phyloP scores from a whole-genome alignment of 2,329 filamentous ascomycete genomes.

The Trichoderma harzianum region DNA sequence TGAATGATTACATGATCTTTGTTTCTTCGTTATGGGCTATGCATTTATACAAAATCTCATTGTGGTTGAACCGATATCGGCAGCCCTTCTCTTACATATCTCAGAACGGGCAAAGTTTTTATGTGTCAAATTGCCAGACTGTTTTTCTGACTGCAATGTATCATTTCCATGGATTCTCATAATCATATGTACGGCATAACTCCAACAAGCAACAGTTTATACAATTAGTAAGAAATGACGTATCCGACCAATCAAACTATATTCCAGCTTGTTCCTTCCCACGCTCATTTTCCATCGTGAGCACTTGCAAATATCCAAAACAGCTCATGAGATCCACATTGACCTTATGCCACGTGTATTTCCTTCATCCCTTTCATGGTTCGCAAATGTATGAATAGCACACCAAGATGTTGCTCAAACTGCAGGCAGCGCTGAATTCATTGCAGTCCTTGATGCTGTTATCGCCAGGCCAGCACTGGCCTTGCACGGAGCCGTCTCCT shows the following conservation, averaged over 20 bases:
- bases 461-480: background rate
- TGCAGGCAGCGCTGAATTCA: background rate
- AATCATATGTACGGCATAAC: background rate
- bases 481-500: background rate
- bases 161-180: background rate
- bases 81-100: too few species aligned
- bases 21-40: too few species aligned
- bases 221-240: background rate
- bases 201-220: background rate
- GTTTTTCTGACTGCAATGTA: background rate
- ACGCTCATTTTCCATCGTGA: background rate
- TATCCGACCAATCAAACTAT: background rate
- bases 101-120: too few species aligned
- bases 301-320: background rate
- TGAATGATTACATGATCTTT: too few species aligned
- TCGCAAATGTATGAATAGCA: constrained; percentile 11
- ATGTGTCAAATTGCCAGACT: background rate
- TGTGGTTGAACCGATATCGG: background rate
- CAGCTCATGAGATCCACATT: background rate
- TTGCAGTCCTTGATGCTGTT: background rate
- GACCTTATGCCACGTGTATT: background rate
- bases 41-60: background rate
- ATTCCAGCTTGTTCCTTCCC: background rate
- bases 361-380: background rate
- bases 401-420: background rate